Evolutionary conservation across 805 yeast species (phyloP).

Genomic region (Candida ipomoeae): DNA sequence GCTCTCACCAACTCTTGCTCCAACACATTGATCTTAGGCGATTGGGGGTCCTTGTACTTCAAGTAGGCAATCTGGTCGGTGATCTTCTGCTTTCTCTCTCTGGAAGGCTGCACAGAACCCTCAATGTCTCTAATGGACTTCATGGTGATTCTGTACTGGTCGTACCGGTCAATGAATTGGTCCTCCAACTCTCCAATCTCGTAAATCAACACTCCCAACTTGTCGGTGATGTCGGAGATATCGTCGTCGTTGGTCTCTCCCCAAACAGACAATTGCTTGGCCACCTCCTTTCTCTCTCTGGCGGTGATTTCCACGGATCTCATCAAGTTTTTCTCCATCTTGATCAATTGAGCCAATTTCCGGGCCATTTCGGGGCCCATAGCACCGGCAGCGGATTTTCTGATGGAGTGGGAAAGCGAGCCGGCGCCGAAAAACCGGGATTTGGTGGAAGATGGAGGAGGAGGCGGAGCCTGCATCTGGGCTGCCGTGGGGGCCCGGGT

Average conservation of each 20-base stretch:
- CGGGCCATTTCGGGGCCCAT: constrained; percentile 78
- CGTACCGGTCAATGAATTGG: constrained; percentile 81
- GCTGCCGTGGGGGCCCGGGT: constrained; percentile 96
- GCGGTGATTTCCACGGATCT: constrained; percentile 74
- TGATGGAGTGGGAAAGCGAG: constrained; percentile 52
- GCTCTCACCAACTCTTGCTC: constrained; percentile 90
- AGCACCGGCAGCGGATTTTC: constrained; percentile 72
- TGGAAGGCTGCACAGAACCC: constrained; percentile 81
- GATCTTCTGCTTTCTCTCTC: constrained; percentile 81
- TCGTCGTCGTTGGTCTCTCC: constrained; percentile 86
- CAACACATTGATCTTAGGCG: constrained; percentile 73
- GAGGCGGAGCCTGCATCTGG: constrained; percentile 90
- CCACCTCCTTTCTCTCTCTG: constrained; percentile 74
- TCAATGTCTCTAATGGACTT: constrained; percentile 81
- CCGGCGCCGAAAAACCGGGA: constrained; percentile 88
- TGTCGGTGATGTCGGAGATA: constrained; percentile 81
- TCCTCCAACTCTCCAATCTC: constrained; percentile 86
- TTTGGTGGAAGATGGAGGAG: constrained; percentile 90
- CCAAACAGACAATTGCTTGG: constrained; percentile 80
- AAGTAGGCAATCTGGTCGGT: constrained; percentile 81
- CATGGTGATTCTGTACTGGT: constrained; percentile 78
- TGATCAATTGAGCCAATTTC: constrained; percentile 68
- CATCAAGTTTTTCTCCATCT: constrained; percentile 79
- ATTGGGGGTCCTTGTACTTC: constrained; percentile 81
- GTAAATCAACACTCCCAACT: constrained; percentile 75